These are phyloP conservation scores for Fusarium domesticum DNA, from an alignment of 2,329 filamentous ascomycete genomes.

Conservation along the genomic window DNA sequence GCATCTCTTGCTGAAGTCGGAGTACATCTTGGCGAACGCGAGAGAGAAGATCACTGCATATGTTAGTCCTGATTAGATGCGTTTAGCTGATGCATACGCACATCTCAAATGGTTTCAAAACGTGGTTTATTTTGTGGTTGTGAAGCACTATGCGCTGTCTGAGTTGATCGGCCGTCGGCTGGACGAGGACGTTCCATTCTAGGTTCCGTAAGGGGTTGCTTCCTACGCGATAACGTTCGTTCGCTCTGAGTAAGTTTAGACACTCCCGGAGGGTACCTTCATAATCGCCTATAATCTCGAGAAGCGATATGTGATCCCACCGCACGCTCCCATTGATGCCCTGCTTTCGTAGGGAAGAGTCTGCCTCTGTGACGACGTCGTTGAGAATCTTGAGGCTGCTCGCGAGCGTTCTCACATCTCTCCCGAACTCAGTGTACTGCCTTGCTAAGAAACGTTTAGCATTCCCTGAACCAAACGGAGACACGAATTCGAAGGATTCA, in stretches of 20 bases:
- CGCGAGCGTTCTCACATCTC: slow-evolving; percentile 31
- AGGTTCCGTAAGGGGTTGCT: slow-evolving; percentile 32
- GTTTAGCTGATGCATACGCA: slow-evolving; percentile 12
- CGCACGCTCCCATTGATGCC: slow-evolving; percentile 19
- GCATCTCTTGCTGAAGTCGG: slow-evolving; percentile 23
- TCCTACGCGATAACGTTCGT: slow-evolving; percentile 29
- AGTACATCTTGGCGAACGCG: slow-evolving; percentile 21
- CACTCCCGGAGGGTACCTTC: slow-evolving; percentile 34
- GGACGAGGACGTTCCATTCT: slow-evolving; percentile 37
- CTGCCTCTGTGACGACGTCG: slow-evolving; percentile 29
- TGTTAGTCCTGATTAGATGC: slow-evolving; percentile 4
- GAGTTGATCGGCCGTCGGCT: slow-evolving; percentile 33
- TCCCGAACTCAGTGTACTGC: slow-evolving; percentile 35
- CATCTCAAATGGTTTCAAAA: slow-evolving; percentile 39
- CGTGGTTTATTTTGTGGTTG: slow-evolving; percentile 33
- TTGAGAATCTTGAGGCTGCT: slow-evolving; percentile 33
- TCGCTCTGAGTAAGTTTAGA: slow-evolving; percentile 27
- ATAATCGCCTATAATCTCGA: slow-evolving; percentile 34
- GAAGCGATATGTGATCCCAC: slow-evolving; percentile 25
- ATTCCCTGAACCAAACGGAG: no score
- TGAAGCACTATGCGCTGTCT: slow-evolving; percentile 34
- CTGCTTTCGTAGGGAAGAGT: slow-evolving; percentile 26
- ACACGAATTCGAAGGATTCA: no score
- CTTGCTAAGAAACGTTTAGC: slow-evolving; percentile 21
- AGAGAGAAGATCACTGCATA: slow-evolving; percentile 32